Base-by-base conservation (phyloP, 2,329 filamentous ascomycete species). In the Nigrospora osmanthi region DNA sequence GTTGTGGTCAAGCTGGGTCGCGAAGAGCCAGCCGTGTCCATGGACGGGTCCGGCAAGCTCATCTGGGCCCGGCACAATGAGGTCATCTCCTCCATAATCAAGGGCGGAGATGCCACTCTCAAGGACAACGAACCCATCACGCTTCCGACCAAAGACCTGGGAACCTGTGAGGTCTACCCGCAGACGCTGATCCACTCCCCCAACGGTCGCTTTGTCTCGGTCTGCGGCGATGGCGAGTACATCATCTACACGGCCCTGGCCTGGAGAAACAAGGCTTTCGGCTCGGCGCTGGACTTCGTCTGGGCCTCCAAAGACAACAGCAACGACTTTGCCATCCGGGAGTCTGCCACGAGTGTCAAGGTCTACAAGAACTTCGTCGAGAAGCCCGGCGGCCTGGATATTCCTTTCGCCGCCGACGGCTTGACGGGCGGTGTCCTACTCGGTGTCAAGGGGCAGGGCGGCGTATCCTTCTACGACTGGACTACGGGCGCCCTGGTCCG, bases 311-410 rank as follows among this genome's bases (percentile, higher is more conserved):
- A 95, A 68, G 91, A 96, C 47, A 95, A 96, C 68, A 95, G 89
- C 70, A 97, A 96, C 65, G 93, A 98, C 64, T 97, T 95, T 61
- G 93, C 93, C 35, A 97, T 98, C 56, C 85, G 93, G 33, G 93
- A 98, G 68, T 96, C 90, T 5, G 71, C 86, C 28, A 95, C 91
- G 40, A 95, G 87, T 58, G 89, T 98, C 58, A 96, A 96, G 74
- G 82, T 97, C 33, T 97, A 93, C 76, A 91, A 93, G 68, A 97
- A 97, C 68, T 97, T 98, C 71, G 85, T 90, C 54, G 93, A 97
- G 65, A 91, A 94, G 69, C 70, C 76, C 28, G 88, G 87, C 46
- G 89, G 89, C 11, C 74, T 98, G 31, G 91, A 98, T 62, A 89
- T 97, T 44, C 90, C 90, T 11, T 98, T 95, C 74, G 87, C 93